Conservation (phyloP, 179 eudicot species). For the Amaranthus tricolor region DNA sequence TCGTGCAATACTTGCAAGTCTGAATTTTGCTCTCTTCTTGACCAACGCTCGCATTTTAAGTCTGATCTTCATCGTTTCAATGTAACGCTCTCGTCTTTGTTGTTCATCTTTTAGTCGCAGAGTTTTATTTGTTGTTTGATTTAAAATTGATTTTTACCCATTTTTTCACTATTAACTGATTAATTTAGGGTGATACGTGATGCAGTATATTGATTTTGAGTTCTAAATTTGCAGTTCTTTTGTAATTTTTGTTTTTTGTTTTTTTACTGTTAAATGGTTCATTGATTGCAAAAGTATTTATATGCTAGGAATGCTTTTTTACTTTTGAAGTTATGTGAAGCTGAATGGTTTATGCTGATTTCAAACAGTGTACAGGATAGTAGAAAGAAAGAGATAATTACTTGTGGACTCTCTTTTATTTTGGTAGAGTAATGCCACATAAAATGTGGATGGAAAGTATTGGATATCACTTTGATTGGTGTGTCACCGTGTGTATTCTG, state of each 20-base stretch:
- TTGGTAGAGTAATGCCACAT: background rate
- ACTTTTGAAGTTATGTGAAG: background rate
- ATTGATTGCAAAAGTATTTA: too few relatives aligned
- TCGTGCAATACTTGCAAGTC: constrained; percentile 74
- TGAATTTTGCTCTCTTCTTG: constrained; percentile 70
- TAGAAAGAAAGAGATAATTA: background rate
- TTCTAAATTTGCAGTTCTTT: background rate
- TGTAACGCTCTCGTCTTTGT: constrained; percentile 31
- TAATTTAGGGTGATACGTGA: background rate
- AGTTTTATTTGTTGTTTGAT: background rate
- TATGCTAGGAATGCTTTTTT: too few relatives aligned
- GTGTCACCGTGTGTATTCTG: constrained; percentile 8
- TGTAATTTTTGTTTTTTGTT: too few relatives aligned
- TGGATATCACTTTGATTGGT: background rate
- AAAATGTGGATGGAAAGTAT: background rate
- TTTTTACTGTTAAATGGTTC: background rate
- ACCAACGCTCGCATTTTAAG: constrained; percentile 86
- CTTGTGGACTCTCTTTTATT: background rate
- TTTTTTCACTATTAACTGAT: background rate
- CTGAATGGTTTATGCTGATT: background rate
- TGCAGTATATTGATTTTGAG: background rate
- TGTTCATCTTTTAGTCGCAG: background rate
- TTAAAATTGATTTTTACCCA: background rate
- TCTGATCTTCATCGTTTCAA: constrained; percentile 90
- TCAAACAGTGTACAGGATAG: background rate